These are phyloP conservation scores for Fusarium begoniae DNA, from an alignment of 2,329 filamentous ascomycete species.

Conservation along the genomic window DNA sequence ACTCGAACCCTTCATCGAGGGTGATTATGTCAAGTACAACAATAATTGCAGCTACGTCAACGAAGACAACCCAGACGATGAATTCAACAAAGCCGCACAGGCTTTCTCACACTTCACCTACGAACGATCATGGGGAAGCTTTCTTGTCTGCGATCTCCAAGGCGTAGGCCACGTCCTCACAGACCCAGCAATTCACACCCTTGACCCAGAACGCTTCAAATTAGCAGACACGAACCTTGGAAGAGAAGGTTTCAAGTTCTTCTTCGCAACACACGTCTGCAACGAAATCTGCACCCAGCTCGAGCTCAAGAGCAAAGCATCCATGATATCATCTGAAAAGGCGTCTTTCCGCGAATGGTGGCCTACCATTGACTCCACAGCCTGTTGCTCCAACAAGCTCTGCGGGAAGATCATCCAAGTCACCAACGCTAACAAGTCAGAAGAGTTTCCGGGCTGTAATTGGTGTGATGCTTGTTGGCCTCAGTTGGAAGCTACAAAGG, in stretches of 20 bases:
- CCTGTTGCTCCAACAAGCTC: slow-evolving; percentile 53
- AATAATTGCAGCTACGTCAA: slow-evolving; percentile 47
- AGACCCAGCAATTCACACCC: slow-evolving; percentile 51
- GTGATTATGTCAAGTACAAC: slow-evolving; percentile 53
- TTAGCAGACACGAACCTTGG: slow-evolving; percentile 47
- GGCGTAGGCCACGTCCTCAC: slow-evolving; percentile 49
- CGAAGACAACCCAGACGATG: slow-evolving; percentile 32
- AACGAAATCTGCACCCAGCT: slow-evolving; percentile 46
- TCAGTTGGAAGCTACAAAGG: slow-evolving; percentile 41
- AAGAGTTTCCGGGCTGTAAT: slow-evolving; percentile 37
- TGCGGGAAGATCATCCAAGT: slow-evolving; percentile 47
- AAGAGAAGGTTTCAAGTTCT: slow-evolving; percentile 50
- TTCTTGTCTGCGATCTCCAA: slow-evolving; percentile 50
- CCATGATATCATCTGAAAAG: slow-evolving; percentile 30
- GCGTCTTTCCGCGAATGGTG: slow-evolving; percentile 45
- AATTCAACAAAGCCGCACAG: slow-evolving; percentile 46
- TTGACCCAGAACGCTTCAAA: slow-evolving; percentile 46
- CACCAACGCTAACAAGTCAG: slow-evolving; percentile 30
- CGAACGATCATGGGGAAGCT: slow-evolving; percentile 50
- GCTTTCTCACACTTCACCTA: slow-evolving; percentile 56
- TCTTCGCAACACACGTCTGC: slow-evolving; percentile 49
- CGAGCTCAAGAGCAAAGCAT: slow-evolving; percentile 39
- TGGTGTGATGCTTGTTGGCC: slow-evolving; percentile 49
- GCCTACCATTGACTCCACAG: slow-evolving; percentile 43
- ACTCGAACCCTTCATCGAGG: slow-evolving; percentile 50